Evolutionary conservation across 1,284 basidiomycete genomes (phyloP).

Genomic region (Ceraceosorus bombacis): DNA sequence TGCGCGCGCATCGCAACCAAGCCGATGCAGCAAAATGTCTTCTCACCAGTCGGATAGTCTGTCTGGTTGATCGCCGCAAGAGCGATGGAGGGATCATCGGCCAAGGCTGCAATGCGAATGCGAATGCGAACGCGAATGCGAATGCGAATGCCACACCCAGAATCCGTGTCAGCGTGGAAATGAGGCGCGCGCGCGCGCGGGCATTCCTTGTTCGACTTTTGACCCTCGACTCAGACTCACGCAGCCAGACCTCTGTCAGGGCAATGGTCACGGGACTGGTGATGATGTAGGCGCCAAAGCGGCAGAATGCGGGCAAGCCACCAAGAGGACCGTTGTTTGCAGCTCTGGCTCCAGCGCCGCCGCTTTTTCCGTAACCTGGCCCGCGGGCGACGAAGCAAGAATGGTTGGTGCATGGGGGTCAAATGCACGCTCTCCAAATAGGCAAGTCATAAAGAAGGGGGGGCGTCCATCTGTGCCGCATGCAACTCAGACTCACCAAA

Average conservation of each 20-base stretch:
- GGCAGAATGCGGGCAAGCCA: constrained; percentile 21
- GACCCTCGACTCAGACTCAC: not conserved
- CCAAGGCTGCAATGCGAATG: not conserved
- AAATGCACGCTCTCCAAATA: too few relatives aligned
- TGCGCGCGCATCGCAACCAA: too few relatives aligned
- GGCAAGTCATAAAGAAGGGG: too few relatives aligned
- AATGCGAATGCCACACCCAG: too few relatives aligned
- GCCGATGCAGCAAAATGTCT: too few relatives aligned
- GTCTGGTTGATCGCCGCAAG: constrained; percentile 13
- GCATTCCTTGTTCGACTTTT: too few relatives aligned
- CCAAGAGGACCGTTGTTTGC: constrained; percentile 15
- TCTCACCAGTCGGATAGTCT: constrained; percentile 15
- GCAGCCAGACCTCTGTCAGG: constrained; percentile 21
- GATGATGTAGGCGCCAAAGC: constrained; percentile 14
- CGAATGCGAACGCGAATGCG: constrained; percentile 4
- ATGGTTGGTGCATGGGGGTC: too few relatives aligned
- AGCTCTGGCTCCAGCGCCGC: not conserved
- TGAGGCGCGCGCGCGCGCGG: too few relatives aligned
- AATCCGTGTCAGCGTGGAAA: too few relatives aligned
- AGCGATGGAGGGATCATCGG: not conserved
- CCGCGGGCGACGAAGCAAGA: too few relatives aligned
- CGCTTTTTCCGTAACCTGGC: not conserved
- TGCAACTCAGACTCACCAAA: constrained; percentile 10
- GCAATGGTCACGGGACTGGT: constrained; percentile 14
- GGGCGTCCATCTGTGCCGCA: too few relatives aligned